Evolutionary conservation across 1,139 yeast species (phyloP), one percentile per base, ranked within the genome.

Genomic region (Yueomyces sp.): DNA sequence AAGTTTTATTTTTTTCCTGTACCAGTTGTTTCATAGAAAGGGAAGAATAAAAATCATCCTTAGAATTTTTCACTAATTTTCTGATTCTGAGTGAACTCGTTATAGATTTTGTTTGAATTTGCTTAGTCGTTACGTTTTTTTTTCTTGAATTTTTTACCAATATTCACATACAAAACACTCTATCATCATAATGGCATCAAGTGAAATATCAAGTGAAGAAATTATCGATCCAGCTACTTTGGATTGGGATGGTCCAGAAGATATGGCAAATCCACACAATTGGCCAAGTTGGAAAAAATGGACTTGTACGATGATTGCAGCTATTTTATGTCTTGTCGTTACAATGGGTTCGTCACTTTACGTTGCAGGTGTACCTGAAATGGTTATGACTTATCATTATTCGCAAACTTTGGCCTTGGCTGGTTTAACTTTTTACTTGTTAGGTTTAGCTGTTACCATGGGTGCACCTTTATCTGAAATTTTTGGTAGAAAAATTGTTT

Each of bases 391-490:
- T 51, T 85, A 73, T 57, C 65, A 76, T 46, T 95, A 85, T 11
- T 74, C 84, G 4, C 62, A 70, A 4, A 95, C 84, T 63, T 95
- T 86, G 28, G 77, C 95, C 8, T 81, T 78, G 37, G 64, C 83
- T 1, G 93, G 91, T 7, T 68, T 82, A 48, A 75, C 91, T 0
- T 73, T 82, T 49, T 82, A 82, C 56, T 63, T 82, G 45, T 45
- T 82, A 41, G 93, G 93, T 12, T 68, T 86, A 50, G 68, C 89
- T 0, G 85, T 85, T 49, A 84, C 96, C 1, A 67, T 86, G 35
- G 85, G 86, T 95, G 86, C 95, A 11, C 96, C 96, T 3, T 66
- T 86, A 41, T 78, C 89, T 35, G 96, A 87, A 62, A 78, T 81
- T 55, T 78, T 78, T 50, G 96, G 96, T 41, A 73, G 96, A 64